Evolutionary conservation across 2,329 filamentous ascomycete genomes (phyloP), one percentile per base, ranked within the genome.

Genomic region (Neoascochyta sp.): DNA sequence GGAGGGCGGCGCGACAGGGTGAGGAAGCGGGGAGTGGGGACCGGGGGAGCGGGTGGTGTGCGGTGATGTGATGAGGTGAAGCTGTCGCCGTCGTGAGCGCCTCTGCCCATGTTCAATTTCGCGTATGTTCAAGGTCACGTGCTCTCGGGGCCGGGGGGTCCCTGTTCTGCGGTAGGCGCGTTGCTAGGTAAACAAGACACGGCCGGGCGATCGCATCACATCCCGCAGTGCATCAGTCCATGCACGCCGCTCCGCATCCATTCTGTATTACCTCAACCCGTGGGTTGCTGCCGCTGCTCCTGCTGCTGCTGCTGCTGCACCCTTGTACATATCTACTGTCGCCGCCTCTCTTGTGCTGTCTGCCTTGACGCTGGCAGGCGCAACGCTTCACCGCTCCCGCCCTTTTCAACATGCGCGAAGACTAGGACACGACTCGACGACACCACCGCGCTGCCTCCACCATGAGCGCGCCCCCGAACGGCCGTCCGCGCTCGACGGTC

Each of bases 401-500:
- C n/a, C n/a, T n/a, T n/a, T n/a, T n/a, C n/a, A n/a, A n/a, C n/a
- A n/a, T n/a, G n/a, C n/a, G n/a, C n/a, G n/a, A n/a, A n/a, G n/a
- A n/a, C n/a, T n/a, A n/a, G n/a, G n/a, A n/a, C n/a, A n/a, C n/a
- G n/a, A n/a, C n/a, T n/a, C n/a, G n/a, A n/a, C n/a, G n/a, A n/a
- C n/a, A n/a, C n/a, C n/a, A n/a, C n/a, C n/a, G n/a, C n/a, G n/a
- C n/a, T n/a, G n/a, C n/a, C 43, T 32, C 34, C 43, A 47, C 44
- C 44, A 78, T 77, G 73, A 70, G 71, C 54, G 69, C 66, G 32
- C 73, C 74, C 60, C 69, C 74, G 41, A 77, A 73, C 62, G 76
- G 77, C 63, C 77, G 81, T 48, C 76, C 82, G 60, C 85, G 81
- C 22, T n/a, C n/a, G n/a, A n/a, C n/a, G n/a, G 47, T 46, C 16